Evolutionary conservation across 257 asterid species (phyloP).

Genomic region (Haberlea rhodopensis): DNA sequence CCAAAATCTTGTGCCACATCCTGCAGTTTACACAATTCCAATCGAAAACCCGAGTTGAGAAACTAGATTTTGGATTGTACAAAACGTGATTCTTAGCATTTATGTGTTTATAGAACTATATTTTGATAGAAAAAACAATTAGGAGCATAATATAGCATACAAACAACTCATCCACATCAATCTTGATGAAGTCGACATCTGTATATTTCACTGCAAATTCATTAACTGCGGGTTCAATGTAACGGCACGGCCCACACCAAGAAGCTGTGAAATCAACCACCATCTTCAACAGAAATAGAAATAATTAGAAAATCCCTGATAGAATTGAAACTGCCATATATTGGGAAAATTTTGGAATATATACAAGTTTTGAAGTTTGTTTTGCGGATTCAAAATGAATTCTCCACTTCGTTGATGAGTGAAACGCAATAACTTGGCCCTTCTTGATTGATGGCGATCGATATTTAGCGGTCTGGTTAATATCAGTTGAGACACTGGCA

Average conservation of each 20-base stretch:
- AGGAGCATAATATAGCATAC: conserved; percentile 34
- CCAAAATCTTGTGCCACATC: conserved; percentile 61
- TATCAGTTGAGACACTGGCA: conserved; percentile 26
- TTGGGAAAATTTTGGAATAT: too few species aligned
- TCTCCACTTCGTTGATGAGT: conserved; percentile 56
- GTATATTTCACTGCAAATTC: conserved; percentile 53
- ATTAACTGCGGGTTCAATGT: conserved; percentile 45
- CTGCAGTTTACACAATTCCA: too few species aligned
- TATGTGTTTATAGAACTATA: too few species aligned
- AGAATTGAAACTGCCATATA: neutral
- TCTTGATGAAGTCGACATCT: conserved; percentile 67
- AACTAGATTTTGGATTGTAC: too few species aligned
- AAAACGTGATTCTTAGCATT: too few species aligned
- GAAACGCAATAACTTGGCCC: conserved; percentile 47
- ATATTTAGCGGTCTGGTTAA: conserved; percentile 22
- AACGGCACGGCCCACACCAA: conserved; percentile 73
- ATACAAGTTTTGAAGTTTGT: conserved; percentile 58
- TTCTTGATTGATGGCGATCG: conserved; percentile 25
- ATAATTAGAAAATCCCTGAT: neutral
- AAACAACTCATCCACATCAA: conserved; percentile 59
- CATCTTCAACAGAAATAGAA: conserved; percentile 36
- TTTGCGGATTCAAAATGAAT: conserved; percentile 52
- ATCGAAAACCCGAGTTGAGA: too few species aligned
- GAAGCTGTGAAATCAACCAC: conserved; percentile 69
- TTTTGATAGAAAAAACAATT: too few species aligned